Evolutionary conservation across 108 stramenopile species (phyloP).

Genomic region (Epithemia pelagica): DNA sequence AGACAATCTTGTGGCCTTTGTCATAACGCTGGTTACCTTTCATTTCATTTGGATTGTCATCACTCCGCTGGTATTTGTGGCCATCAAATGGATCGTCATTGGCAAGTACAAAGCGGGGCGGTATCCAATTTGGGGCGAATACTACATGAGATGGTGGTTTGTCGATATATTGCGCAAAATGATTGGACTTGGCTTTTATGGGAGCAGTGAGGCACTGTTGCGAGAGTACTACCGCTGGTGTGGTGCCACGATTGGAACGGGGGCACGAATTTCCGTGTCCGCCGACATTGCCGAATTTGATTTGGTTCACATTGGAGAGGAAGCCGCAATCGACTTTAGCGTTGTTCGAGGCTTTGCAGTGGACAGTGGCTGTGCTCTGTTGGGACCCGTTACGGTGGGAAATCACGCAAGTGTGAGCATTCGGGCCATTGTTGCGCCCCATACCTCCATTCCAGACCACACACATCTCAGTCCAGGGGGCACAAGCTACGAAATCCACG

Average conservation of each 20-base stretch:
- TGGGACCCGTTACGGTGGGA: slow-evolving; percentile 47
- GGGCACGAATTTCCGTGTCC: slow-evolving; percentile 30
- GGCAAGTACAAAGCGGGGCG: slow-evolving; percentile 45
- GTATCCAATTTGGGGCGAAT: slow-evolving; percentile 38
- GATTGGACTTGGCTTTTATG: slow-evolving; percentile 38
- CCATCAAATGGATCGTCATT: slow-evolving; percentile 50
- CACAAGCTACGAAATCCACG: slow-evolving; percentile 35
- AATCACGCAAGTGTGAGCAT: slow-evolving; percentile 35
- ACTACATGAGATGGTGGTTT: slow-evolving; percentile 69
- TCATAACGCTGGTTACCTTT: slow-evolving; percentile 34
- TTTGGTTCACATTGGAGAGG: slow-evolving; percentile 41
- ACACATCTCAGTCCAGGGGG: slow-evolving; percentile 38
- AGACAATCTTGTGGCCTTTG: slow-evolving; percentile 22
- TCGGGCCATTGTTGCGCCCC: slow-evolving; percentile 54
- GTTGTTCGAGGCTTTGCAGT: slow-evolving; percentile 48
- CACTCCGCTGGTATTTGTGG: slow-evolving; percentile 43
- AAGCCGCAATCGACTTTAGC: slow-evolving; percentile 41
- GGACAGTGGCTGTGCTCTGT: slow-evolving; percentile 54
- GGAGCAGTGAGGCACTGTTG: slow-evolving; percentile 21
- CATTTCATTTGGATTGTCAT: slow-evolving; percentile 35
- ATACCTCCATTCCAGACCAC: slow-evolving; percentile 28
- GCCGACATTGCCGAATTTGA: slow-evolving; percentile 62
- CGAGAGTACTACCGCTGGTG: slow-evolving; percentile 37
- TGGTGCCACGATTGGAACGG: slow-evolving; percentile 48
- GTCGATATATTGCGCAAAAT: slow-evolving; percentile 42